Percentiles rank a stretch among this genome's conserved stretches.
Evolutionary conservation across 2,329 filamentous ascomycete species (phyloP).

Genomic region (Fonsecaea pugnacius): DNA sequence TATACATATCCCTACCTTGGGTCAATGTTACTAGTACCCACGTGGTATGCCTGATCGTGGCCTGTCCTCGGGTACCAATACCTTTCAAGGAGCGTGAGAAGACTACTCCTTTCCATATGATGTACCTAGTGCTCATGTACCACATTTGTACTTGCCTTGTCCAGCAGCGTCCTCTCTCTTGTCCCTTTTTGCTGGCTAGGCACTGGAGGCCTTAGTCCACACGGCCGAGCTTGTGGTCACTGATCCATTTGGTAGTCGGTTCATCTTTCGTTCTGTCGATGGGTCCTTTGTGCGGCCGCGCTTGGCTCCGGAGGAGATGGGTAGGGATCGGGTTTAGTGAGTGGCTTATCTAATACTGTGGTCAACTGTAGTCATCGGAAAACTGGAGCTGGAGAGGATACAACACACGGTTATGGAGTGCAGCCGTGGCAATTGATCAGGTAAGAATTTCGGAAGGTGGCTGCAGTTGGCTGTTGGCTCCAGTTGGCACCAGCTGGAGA

Average conservation of each 20-base stretch:
- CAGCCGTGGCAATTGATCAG: slow-evolving; percentile 10
- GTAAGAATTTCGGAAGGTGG: neutral
- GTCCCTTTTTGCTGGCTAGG: neutral
- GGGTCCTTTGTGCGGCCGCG: neutral
- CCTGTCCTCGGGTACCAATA: slow-evolving; percentile 6
- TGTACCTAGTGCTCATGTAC: neutral
- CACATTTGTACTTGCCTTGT: neutral
- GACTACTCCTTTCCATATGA: neutral
- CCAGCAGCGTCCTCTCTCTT: neutral
- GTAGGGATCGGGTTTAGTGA: slow-evolving; percentile 10
- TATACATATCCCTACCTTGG: slow-evolving; percentile 1
- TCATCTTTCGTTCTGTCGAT: neutral
- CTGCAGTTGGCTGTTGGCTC: neutral
- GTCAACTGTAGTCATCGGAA: slow-evolving; percentile 22
- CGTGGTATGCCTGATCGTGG: slow-evolving; percentile 8
- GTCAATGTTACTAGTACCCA: neutral
- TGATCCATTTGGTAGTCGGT: neutral
- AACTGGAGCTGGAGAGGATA: slow-evolving; percentile 15
- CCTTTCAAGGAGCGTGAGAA: neutral
- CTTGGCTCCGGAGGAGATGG: slow-evolving; percentile 7
- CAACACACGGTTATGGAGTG: slow-evolving; percentile 1
- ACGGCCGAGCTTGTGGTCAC: neutral
- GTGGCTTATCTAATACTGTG: slow-evolving; percentile 19
- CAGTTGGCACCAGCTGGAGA: slow-evolving; percentile 1
- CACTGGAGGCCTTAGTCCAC: neutral